Conservation (phyloP, 805 yeast genomes). For the Cyberlindnera euphorbiae region DNA sequence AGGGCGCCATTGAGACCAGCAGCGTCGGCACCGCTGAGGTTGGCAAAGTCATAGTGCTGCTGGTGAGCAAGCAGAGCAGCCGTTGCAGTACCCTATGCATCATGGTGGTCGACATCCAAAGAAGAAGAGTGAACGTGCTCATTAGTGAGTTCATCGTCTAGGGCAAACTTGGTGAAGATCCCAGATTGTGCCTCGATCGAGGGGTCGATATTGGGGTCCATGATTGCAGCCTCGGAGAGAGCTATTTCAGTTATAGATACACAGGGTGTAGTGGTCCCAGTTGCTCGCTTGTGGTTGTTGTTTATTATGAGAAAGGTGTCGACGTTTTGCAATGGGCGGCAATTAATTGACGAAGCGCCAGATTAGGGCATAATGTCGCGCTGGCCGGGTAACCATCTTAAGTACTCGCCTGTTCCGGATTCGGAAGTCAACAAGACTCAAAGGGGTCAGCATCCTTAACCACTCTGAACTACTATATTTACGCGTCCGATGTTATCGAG, state of each 20-base stretch:
- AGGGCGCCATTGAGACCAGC: too few species aligned
- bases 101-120: slow-evolving; percentile 3
- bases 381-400: slow-evolving; percentile 6
- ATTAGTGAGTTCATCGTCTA: slow-evolving; percentile 9
- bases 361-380: not conserved
- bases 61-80: slow-evolving; percentile 13
- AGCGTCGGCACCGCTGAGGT: not conserved
- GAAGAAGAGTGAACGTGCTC: slow-evolving; percentile 4
- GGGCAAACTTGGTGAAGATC: slow-evolving; percentile 20
- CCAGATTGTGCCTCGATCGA: slow-evolving; percentile 19
- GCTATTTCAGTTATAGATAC: too few species aligned
- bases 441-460: too few species aligned
- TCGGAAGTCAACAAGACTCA: slow-evolving; percentile 5
- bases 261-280: too few species aligned
- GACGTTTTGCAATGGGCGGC: too few species aligned
- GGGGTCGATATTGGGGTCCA: slow-evolving; percentile 25
- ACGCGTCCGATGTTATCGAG: too few species aligned
- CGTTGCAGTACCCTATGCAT: slow-evolving; percentile 8
- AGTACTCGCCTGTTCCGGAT: slow-evolving; percentile 1
- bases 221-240: slow-evolving; percentile 1
- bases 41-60: slow-evolving; percentile 6
- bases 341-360: not conserved
- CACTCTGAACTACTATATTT: too few species aligned
- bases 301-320: too few species aligned
- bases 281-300: not conserved